A percentile compares a stretch with the other conserved stretches of the same genome.
Conservation (phyloP, 2,329 filamentous ascomycete species). For the Hyphodiscus sp. region DNA sequence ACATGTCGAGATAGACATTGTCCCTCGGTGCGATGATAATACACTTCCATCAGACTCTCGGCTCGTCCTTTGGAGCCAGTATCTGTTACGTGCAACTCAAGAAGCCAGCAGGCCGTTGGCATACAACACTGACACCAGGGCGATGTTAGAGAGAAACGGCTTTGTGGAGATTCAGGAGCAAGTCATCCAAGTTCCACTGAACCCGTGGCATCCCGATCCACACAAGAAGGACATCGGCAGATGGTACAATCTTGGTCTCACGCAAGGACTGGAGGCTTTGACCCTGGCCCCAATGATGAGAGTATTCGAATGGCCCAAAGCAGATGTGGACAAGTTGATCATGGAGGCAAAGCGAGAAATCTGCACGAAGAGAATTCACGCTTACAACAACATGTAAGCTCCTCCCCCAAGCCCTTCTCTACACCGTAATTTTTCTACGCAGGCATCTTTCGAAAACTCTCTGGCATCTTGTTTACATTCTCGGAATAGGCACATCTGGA, state of each 20-base stretch:
- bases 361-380: slow-evolving; percentile 59
- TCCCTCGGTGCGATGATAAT: slow-evolving; percentile 64
- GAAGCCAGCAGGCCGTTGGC: slow-evolving; percentile 57
- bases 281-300: slow-evolving; percentile 67
- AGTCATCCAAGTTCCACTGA: slow-evolving; percentile 64
- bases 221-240: slow-evolving; percentile 63
- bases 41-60: slow-evolving; percentile 51
- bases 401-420: slow-evolving; percentile 1
- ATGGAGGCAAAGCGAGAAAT: slow-evolving; percentile 61
- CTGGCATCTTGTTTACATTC: neutral
- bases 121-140: slow-evolving; percentile 54
- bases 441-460: neutral
- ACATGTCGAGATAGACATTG: slow-evolving; percentile 83
- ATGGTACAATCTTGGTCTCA: slow-evolving; percentile 79
- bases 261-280: slow-evolving; percentile 65
- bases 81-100: slow-evolving; percentile 62
- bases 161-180: slow-evolving; percentile 74
- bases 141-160: slow-evolving; percentile 60
- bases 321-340: slow-evolving; percentile 58
- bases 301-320: slow-evolving; percentile 51
- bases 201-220: slow-evolving; percentile 62
- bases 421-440: neutral
- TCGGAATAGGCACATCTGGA: slow-evolving; percentile 27
- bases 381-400: slow-evolving; percentile 73
- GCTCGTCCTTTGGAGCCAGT: slow-evolving; percentile 62